phyloP scores from a whole-genome alignment of 495 filamentous ascomycete genomes.

The Hypoxylon trugodes region DNA sequence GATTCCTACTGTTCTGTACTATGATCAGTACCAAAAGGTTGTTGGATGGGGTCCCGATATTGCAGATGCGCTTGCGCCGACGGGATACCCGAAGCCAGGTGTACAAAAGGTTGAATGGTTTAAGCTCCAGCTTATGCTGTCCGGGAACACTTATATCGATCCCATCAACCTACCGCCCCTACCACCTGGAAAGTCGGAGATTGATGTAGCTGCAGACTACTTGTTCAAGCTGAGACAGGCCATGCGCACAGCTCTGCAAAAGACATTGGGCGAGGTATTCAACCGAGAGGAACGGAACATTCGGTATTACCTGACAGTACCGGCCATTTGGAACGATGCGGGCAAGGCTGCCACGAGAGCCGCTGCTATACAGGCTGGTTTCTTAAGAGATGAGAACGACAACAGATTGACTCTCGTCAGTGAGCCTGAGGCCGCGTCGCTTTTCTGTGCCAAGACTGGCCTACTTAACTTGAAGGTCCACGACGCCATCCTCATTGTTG shows the following conservation, averaged over 20 bases:
- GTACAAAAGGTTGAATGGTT: constrained; percentile 84
- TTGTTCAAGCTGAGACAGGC: constrained; percentile 79
- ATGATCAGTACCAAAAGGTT: constrained; percentile 79
- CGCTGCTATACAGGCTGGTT: constrained; percentile 77
- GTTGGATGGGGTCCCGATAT: constrained; percentile 82
- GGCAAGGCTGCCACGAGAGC: constrained; percentile 76
- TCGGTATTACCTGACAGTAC: constrained; percentile 75
- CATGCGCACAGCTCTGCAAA: constrained; percentile 75
- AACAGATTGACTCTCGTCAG: constrained; percentile 76
- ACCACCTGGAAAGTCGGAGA: constrained; percentile 78
- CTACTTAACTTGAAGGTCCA: constrained; percentile 77
- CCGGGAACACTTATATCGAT: constrained; percentile 81
- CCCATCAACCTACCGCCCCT: constrained; percentile 80
- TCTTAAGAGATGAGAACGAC: constrained; percentile 78
- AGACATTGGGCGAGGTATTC: constrained; percentile 80
- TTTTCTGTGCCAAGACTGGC: constrained; percentile 79
- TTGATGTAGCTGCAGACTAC: constrained; percentile 80
- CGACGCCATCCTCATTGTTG: constrained; percentile 77
- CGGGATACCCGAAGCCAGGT: constrained; percentile 77
- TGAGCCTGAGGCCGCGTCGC: constrained; percentile 75
- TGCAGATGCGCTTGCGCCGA: constrained; percentile 75
- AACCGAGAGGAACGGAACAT: constrained; percentile 80
- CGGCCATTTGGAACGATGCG: constrained; percentile 80
- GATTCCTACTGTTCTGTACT: constrained; percentile 80
- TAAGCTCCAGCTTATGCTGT: constrained; percentile 80